Conservation (phyloP, 768 basidiomycete genomes). For the Lactarius indigo region DNA sequence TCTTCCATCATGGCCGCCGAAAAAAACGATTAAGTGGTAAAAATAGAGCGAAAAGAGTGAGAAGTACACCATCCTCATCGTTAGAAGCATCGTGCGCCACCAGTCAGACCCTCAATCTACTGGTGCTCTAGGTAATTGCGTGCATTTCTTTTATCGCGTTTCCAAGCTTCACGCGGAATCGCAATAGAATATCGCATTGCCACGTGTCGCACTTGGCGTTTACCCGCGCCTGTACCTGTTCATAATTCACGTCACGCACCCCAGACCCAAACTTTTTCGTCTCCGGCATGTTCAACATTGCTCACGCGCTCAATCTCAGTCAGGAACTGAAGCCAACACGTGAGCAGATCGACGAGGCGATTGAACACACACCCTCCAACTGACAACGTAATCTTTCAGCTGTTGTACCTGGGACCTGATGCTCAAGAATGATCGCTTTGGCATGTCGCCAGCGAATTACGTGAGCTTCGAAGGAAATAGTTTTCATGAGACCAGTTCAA, state of each 20-base stretch:
- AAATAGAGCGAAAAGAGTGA: background rate
- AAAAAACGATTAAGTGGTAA: background rate
- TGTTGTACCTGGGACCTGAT: slow-evolving; percentile 87
- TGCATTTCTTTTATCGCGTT: slow-evolving; percentile 96
- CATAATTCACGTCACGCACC: slow-evolving; percentile 92
- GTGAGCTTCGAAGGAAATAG: slow-evolving; percentile 52
- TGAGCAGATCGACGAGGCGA: slow-evolving; percentile 89
- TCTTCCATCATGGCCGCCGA: too few species aligned
- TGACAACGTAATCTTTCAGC: slow-evolving; percentile 85
- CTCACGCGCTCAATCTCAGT: slow-evolving; percentile 97
- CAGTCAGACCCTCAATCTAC: slow-evolving; percentile 86
- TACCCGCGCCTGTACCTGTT: slow-evolving; percentile 94
- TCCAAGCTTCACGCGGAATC: slow-evolving; percentile 91
- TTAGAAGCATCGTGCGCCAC: slow-evolving; percentile 50
- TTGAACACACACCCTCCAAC: slow-evolving; percentile 98
- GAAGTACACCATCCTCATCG: background rate
- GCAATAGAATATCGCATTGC: slow-evolving; percentile 91
- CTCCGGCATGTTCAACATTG: slow-evolving; percentile 98
- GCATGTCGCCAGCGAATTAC: slow-evolving; percentile 63
- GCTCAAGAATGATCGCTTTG: slow-evolving; percentile 77
- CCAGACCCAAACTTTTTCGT: slow-evolving; percentile 93
- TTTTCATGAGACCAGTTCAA: slow-evolving; percentile 5
- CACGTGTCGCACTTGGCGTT: slow-evolving; percentile 98
- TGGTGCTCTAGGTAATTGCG: slow-evolving; percentile 95
- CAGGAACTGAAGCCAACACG: slow-evolving; percentile 91